Evolutionary conservation across 2,329 filamentous ascomycete species (phyloP).

Genomic region (Neonectria ditissima): DNA sequence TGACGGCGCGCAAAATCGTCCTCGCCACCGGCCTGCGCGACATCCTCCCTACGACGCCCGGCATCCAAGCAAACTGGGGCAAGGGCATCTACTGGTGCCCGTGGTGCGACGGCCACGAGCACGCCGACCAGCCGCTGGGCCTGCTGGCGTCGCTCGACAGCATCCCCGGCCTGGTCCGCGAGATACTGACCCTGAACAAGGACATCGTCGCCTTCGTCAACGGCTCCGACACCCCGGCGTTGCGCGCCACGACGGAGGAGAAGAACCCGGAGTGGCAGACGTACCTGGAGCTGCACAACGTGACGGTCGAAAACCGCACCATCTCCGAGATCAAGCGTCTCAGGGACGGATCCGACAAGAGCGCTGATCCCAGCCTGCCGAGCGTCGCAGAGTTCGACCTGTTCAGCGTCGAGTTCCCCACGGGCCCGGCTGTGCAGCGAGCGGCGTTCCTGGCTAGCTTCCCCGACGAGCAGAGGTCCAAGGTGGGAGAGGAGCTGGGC

Average conservation of each 20-base stretch:
- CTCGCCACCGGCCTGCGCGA: constrained; percentile 69
- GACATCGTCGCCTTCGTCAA: constrained; percentile 70
- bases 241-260: constrained; percentile 53
- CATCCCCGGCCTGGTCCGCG: constrained; percentile 59
- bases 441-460: constrained; percentile 66
- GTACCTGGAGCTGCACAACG: constrained; percentile 62
- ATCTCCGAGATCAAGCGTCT: constrained; percentile 63
- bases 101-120: constrained; percentile 74
- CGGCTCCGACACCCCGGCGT: constrained; percentile 64
- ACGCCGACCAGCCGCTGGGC: constrained; percentile 68
- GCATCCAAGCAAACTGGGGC: constrained; percentile 66
- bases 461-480: constrained; percentile 59
- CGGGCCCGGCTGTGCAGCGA: constrained; percentile 58
- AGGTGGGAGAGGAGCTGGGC: constrained; percentile 60
- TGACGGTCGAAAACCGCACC: constrained; percentile 67
- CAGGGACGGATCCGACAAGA: constrained; percentile 50
- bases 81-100: constrained; percentile 73
- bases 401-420: constrained; percentile 65
- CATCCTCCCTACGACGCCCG: constrained; percentile 66
- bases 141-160: constrained; percentile 61
- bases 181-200: constrained; percentile 66
- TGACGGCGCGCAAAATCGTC: constrained; percentile 65
- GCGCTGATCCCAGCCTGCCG: constrained; percentile 55
- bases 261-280: constrained; percentile 60
- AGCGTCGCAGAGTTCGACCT: constrained; percentile 63